These are phyloP conservation scores for Pogostemon cablin DNA, from an alignment of 257 asterid genomes.

Conservation along the genomic window DNA sequence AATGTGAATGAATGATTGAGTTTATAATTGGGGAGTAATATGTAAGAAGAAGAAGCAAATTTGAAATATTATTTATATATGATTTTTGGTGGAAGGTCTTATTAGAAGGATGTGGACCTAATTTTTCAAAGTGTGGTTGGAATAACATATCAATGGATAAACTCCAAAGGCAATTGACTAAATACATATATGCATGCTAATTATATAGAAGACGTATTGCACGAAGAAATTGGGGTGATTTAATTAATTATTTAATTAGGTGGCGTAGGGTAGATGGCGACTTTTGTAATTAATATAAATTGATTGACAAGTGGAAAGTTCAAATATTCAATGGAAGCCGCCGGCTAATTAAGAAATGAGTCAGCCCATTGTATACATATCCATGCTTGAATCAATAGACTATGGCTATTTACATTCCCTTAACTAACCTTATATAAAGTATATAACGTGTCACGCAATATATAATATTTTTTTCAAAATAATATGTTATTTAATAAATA, in stretches of 20 bases:
- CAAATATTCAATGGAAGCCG: slow-evolving; percentile 22
- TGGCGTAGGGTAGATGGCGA: slow-evolving; percentile 2
- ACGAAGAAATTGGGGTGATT: neutral
- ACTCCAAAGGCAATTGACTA: slow-evolving; percentile 18
- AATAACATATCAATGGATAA: slow-evolving; percentile 10
- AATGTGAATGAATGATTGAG: neutral
- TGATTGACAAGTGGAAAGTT: slow-evolving; percentile 10
- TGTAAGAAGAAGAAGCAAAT: neutral
- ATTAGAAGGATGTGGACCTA: neutral
- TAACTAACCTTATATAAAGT: too few relatives aligned
- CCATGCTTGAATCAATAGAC: slow-evolving; percentile 24
- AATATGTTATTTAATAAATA: too few relatives aligned
- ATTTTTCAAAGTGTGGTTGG: slow-evolving; percentile 5
- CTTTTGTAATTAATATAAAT: neutral
- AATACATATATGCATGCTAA: neutral
- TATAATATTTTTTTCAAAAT: too few relatives aligned
- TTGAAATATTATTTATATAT: slow-evolving; percentile 9
- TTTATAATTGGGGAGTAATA: neutral
- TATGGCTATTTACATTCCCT: too few relatives aligned
- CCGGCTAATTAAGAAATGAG: slow-evolving; percentile 24
- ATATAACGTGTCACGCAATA: too few relatives aligned
- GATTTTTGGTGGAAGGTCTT: slow-evolving; percentile 25
- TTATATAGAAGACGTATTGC: too few relatives aligned
- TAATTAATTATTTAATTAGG: neutral
- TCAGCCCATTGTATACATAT: slow-evolving; percentile 1